Evolutionary conservation across 768 basidiomycete genomes (phyloP), one percentile per base, ranked within the genome.

Genomic region (Agaricus blazei): DNA sequence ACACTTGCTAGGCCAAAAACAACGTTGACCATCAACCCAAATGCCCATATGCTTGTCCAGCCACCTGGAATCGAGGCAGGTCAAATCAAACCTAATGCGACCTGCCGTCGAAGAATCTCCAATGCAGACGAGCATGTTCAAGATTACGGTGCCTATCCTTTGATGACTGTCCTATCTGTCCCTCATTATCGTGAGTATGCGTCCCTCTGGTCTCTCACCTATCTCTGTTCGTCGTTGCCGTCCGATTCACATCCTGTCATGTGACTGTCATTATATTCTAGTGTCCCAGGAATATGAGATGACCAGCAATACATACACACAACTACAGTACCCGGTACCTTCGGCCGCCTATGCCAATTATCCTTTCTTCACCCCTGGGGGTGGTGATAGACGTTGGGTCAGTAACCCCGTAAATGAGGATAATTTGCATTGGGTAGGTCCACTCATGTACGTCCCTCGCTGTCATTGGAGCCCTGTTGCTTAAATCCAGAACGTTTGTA

Each of bases 361-460:
- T 68, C 90, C 90, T 11, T 83, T 85, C 62, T 82, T 79, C 63
- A 89, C 90, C 9, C 77, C 83, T 0, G 85, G 88, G 1, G 88
- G 84, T 9, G 74, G 73, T 28, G 88, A 90, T 67, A 75, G 74
- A 58, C 79, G 87, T 26, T 87, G 88, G 87, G 54, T 77, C 24
- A 74, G 71, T 24, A 69, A 71, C 9, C 78, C 75, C 23, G 77
- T 74, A 52, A 67, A 76, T 11, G 81, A 81, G 66, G 77, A 78
- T 38, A 84, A 82, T n/a, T 64, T 78, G 54, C 76, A 83, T 46
- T 90, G 89, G 89, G 81, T 88, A 9, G 89, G 89, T 28, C 74
- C 80, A 23, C 63, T 90, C 59, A 81, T 91, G 89, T 87, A 56
- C 58, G 78, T 62, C 27, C 36, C 48, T 36, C 23, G 11, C 34